These are phyloP conservation scores for Erodium trifolium DNA, from an alignment of 441 rosid genomes.

Conservation along the genomic window DNA sequence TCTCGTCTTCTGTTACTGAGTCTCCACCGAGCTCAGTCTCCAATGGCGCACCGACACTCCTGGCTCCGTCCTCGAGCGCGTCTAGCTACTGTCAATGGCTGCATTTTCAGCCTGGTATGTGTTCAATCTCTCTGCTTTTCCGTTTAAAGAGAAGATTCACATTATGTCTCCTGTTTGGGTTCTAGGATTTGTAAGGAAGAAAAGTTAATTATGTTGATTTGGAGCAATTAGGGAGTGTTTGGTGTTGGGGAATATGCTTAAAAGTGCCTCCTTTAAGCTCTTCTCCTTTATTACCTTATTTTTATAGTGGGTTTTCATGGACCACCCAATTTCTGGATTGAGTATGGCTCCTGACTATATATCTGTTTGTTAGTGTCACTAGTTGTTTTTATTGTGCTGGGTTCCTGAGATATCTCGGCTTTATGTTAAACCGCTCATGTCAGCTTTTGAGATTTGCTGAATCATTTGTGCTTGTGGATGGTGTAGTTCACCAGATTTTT, in stretches of 20 bases:
- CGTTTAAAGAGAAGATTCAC: background rate
- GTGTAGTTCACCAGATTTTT: background rate
- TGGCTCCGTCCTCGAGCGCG: too few relatives aligned
- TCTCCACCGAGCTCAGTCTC: background rate
- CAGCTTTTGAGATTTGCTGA: background rate
- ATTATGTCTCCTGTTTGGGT: background rate
- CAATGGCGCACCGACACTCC: slow-evolving; percentile 27
- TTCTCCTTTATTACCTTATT: background rate
- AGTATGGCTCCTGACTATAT: slow-evolving; percentile 1
- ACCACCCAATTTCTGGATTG: slow-evolving; percentile 1
- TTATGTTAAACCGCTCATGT: slow-evolving; percentile 3
- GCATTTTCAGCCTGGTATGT: slow-evolving; percentile 19
- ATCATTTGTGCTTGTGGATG: slow-evolving; percentile 4
- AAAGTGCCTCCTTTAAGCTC: background rate
- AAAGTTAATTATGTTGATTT: slow-evolving; percentile 1
- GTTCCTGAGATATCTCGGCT: background rate
- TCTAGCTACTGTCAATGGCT: slow-evolving; percentile 16
- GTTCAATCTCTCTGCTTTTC: background rate
- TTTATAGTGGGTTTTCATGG: background rate
- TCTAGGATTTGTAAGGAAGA: background rate
- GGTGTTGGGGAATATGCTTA: slow-evolving; percentile 1
- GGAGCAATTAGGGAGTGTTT: slow-evolving; percentile 5
- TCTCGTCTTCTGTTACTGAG: background rate
- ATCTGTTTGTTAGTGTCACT: background rate
- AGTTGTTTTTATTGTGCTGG: background rate